These are phyloP conservation scores for Nicotiana noctiflora DNA, from an alignment of 257 asterid genomes.

Conservation along the genomic window DNA sequence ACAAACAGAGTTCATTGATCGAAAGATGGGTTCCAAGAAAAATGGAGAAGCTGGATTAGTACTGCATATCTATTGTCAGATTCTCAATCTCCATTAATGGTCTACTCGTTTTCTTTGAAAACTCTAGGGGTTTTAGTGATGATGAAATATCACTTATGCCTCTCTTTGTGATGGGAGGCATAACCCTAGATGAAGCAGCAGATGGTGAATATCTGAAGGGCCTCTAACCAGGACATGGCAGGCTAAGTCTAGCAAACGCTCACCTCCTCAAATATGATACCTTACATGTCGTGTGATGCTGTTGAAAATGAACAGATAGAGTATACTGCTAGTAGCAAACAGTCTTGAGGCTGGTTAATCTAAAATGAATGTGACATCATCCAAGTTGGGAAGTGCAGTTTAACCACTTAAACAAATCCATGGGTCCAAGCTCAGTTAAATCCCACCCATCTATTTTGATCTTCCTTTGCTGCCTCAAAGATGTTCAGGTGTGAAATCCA, in stretches of 20 bases:
- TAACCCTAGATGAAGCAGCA: background rate
- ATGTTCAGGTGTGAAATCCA: background rate
- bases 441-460: background rate
- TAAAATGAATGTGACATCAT: background rate
- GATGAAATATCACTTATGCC: background rate
- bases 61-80: background rate
- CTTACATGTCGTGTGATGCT: background rate
- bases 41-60: background rate
- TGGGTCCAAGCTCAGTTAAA: background rate
- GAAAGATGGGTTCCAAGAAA: background rate
- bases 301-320: conserved; percentile 3
- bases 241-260: background rate
- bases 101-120: background rate
- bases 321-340: background rate
- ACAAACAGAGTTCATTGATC: background rate
- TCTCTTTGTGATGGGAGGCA: background rate
- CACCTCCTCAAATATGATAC: background rate
- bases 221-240: background rate
- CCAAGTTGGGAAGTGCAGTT: background rate
- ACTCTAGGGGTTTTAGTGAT: background rate
- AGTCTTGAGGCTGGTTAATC: background rate
- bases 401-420: background rate
- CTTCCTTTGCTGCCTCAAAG: background rate
- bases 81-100: background rate
- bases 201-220: background rate